Evolutionary conservation across 345 rosid genomes (phyloP), one percentile per base, ranked within the genome.

Genomic region (Arabidopsis suecica): DNA sequence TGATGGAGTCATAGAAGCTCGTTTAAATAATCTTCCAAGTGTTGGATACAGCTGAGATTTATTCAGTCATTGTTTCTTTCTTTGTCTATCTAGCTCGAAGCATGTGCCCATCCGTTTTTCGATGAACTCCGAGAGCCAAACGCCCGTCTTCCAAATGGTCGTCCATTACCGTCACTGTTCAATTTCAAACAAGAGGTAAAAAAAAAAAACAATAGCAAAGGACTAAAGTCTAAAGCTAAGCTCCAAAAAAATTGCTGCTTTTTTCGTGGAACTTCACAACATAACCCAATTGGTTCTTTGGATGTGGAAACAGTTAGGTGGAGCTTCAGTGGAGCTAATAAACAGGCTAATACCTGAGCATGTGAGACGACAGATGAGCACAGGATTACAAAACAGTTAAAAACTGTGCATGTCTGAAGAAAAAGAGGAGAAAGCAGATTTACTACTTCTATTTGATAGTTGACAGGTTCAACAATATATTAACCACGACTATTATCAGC

Each of bases 81-180:
- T 71, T 67, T 14, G 16, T 50, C 60, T 34, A 61, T 76, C 53
- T 79, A 90, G 96, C 85, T 90, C 3, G 96, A 90, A 82, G 96
- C 93, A 45, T 84, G 87, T 57, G 83, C 88, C 1, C 96, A 90
- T 86, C 85, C 96, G 37, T 90, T 90, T 84, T 90, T 88, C 76
- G 86, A 90, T 53, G 96, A 90, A 79, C 91, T 90, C 68, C 87
- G 96, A 11, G 93, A 84, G 61, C 91, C 90, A 42, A 87, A 87
- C 73, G 86, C 85, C 7, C 89, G 91, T 49, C 88, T 88, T 57
- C 85, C 93, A 48, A 90, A 82, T 79, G 87, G 89, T 54, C 89
- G 90, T 2, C 82, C 87, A 1, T 77, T 90, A 68, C 93, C 93
- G 5, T 84, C 83, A 1, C 76, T 90, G 66, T 90, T 90, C 82